These are phyloP conservation scores for Talaromyces sp. DNA, from an alignment of 2,329 filamentous ascomycete species.

Conservation along the genomic window DNA sequence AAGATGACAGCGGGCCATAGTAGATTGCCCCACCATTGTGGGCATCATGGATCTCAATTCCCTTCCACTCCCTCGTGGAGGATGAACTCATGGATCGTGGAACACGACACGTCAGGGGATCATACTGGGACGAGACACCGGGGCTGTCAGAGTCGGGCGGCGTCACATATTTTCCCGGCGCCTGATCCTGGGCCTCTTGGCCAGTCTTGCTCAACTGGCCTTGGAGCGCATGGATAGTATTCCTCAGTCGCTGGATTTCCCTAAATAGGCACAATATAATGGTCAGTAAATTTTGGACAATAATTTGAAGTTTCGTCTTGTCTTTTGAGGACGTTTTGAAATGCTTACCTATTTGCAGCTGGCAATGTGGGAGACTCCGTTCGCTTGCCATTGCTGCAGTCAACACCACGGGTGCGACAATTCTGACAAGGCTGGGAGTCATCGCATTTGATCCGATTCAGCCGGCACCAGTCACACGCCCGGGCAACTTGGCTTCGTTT, in stretches of 20 bases:
- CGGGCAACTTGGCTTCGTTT: constrained; percentile 26
- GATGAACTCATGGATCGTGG: not conserved
- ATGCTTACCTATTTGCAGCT: constrained; percentile 5
- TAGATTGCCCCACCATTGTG: constrained; percentile 23
- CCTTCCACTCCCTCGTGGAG: not conserved
- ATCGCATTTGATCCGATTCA: constrained; percentile 33
- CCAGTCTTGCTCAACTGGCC: not conserved
- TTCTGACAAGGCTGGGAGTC: constrained; percentile 27
- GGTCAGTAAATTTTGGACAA: too few relatives aligned
- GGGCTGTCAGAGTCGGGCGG: not conserved
- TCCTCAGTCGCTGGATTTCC: constrained; percentile 4
- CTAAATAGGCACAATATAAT: too few relatives aligned
- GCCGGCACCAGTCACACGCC: constrained; percentile 33
- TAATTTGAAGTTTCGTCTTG: too few relatives aligned
- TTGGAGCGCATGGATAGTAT: not conserved
- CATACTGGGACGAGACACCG: not conserved
- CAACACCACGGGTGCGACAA: constrained; percentile 21
- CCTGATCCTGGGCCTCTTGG: not conserved
- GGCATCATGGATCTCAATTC: constrained; percentile 2
- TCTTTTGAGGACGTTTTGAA: not conserved
- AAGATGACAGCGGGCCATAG: constrained; percentile 49
- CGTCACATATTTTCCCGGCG: not conserved
- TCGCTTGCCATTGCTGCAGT: constrained; percentile 23
- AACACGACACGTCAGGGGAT: not conserved
- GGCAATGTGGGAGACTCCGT: not conserved